Conservation (phyloP, 1,139 yeast species). For the Arxiozyma heterogenica region DNA sequence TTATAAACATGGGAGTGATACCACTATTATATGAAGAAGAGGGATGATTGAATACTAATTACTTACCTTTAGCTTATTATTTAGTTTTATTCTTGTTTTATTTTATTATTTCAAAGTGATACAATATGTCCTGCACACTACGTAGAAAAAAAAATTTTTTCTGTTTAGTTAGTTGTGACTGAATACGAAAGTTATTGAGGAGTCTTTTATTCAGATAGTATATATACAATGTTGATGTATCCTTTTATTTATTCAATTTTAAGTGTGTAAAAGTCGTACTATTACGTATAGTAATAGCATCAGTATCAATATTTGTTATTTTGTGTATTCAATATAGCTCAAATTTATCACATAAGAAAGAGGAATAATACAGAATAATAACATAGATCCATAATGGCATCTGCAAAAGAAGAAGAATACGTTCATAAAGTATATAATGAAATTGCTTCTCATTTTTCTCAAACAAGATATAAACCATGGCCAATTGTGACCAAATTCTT, state of each 20-base stretch:
- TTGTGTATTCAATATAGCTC: background rate
- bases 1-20: too few relatives aligned
- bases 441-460: slow-evolving; percentile 86
- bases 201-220: background rate
- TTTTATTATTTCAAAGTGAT: too few relatives aligned
- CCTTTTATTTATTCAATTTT: background rate
- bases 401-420: slow-evolving; percentile 57
- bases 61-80: too few relatives aligned
- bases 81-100: too few relatives aligned
- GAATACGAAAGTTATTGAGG: background rate
- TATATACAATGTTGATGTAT: background rate
- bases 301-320: background rate
- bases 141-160: too few relatives aligned
- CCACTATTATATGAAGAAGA: too few relatives aligned
- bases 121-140: too few relatives aligned
- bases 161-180: too few relatives aligned
- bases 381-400: slow-evolving; percentile 33
- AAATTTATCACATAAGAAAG: background rate
- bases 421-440: slow-evolving; percentile 89
- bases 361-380: background rate
- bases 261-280: background rate
- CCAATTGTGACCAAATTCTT: slow-evolving; percentile 80
- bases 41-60: too few relatives aligned
- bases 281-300: background rate
- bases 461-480: slow-evolving; percentile 95